A percentile compares a stretch with the other conserved stretches of the same genome.
Conservation (phyloP, 306 rosid species). For the Prunus armeniaca region DNA sequence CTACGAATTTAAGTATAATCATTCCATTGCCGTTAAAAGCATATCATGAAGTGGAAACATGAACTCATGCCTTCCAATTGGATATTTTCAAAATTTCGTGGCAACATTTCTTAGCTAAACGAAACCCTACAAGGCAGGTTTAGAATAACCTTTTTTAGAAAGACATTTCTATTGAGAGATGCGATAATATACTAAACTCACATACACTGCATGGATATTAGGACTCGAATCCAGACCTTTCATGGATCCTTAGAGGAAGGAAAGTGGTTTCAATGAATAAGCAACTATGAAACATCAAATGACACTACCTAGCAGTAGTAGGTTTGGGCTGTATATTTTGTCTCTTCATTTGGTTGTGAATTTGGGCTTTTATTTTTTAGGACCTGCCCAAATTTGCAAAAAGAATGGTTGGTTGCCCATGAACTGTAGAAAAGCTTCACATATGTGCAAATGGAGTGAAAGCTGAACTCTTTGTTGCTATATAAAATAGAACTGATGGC, state of each 20-base stretch:
- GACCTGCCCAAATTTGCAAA: not conserved
- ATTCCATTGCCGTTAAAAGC: not conserved
- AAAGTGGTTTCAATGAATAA: too few species aligned
- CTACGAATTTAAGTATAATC: not conserved
- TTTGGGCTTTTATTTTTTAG: not conserved
- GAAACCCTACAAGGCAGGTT: not conserved
- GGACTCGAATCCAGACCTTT: too few species aligned
- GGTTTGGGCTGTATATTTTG: not conserved
- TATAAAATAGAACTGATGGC: too few species aligned
- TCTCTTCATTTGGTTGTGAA: not conserved
- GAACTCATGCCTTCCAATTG: not conserved
- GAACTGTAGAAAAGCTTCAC: too few species aligned
- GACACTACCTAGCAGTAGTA: too few species aligned
- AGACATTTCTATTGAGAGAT: fast-evolving
- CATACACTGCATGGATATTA: too few species aligned
- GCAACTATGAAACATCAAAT: too few species aligned
- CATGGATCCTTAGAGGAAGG: too few species aligned
- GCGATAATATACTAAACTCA: too few species aligned
- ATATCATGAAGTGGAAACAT: not conserved
- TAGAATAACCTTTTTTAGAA: not conserved
- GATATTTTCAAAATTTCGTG: not conserved
- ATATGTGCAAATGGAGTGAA: too few species aligned
- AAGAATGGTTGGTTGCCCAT: too few species aligned
- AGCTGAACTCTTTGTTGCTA: too few species aligned
- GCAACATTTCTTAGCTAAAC: not conserved